Conservation (phyloP, 306 rosid species). For the Pachyrhizus erosus region DNA sequence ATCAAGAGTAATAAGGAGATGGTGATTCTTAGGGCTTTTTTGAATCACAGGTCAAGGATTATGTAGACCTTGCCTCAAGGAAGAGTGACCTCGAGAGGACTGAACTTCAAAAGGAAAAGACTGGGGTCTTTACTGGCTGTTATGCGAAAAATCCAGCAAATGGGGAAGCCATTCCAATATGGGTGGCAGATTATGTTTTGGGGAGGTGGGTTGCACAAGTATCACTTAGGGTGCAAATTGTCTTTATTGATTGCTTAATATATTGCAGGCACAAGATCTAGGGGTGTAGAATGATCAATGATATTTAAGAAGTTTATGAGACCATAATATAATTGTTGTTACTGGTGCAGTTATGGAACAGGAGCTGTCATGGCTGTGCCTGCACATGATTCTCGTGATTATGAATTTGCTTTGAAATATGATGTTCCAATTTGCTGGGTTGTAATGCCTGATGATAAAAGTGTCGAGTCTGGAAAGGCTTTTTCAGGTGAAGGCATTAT, state of each 20-base stretch:
- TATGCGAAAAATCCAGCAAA: conserved; percentile 92
- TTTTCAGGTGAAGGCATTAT: conserved; percentile 78
- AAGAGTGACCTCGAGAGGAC: conserved; percentile 99
- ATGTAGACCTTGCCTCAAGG: conserved; percentile 73
- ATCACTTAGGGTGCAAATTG: conserved; percentile 31
- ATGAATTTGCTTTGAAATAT: conserved; percentile 83
- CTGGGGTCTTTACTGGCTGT: conserved; percentile 90
- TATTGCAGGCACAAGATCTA: conserved; percentile 29
- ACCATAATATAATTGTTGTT: conserved; percentile 35
- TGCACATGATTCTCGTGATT: conserved; percentile 92
- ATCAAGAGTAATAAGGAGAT: conserved; percentile 49
- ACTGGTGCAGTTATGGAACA: conserved; percentile 85
- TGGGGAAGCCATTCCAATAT: conserved; percentile 84
- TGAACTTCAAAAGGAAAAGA: conserved; percentile 97
- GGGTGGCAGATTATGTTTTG: conserved; percentile 98
- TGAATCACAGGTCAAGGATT: conserved; percentile 79
- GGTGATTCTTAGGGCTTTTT: conserved; percentile 43
- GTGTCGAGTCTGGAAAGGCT: conserved; percentile 61
- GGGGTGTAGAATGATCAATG: conserved; percentile 6
- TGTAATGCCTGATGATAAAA: conserved; percentile 69
- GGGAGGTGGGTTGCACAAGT: conserved; percentile 73
- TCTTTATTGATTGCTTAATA: conserved; percentile 39
- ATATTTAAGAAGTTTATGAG: conserved; percentile 24
- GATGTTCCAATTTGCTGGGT: conserved; percentile 73
- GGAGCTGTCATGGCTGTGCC: conserved; percentile 99